A percentile compares a stretch with the other conserved stretches of the same genome.
phyloP scores from a whole-genome alignment of 1,284 basidiomycete species.

The Amylostereum chailletii region DNA sequence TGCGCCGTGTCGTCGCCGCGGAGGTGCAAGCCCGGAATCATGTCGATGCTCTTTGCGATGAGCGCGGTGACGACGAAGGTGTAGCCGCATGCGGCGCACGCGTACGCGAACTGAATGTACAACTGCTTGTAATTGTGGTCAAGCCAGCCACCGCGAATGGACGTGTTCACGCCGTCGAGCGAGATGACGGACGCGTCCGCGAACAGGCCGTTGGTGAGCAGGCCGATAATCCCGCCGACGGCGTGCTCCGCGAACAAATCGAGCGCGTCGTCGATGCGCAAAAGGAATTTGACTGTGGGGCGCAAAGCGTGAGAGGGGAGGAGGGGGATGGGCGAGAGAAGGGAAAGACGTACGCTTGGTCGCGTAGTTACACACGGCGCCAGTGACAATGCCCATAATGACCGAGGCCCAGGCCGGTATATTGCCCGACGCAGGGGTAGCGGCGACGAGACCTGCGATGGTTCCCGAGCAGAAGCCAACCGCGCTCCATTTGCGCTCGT shows the following conservation, averaged over 20 bases:
- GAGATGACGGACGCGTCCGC: constrained; percentile 55
- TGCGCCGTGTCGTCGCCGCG: constrained; percentile 72
- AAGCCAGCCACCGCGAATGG: constrained; percentile 64
- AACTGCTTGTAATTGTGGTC: constrained; percentile 68
- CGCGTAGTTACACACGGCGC: constrained; percentile 77
- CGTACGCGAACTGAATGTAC: constrained; percentile 80
- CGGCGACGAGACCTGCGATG: constrained; percentile 86
- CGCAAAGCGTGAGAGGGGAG: not conserved
- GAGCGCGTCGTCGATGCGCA: constrained; percentile 74
- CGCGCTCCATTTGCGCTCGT: constrained; percentile 76
- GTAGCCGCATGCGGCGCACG: constrained; percentile 60
- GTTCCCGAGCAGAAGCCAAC: constrained; percentile 84
- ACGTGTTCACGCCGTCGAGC: constrained; percentile 71
- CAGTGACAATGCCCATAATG: constrained; percentile 70
- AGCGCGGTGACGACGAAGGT: constrained; percentile 62
- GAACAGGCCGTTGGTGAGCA: constrained; percentile 76
- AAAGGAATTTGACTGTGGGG: constrained; percentile 50
- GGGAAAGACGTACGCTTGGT: constrained; percentile 62
- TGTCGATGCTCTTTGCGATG: constrained; percentile 63
- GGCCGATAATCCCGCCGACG: constrained; percentile 81
- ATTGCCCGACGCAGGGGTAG: constrained; percentile 73
- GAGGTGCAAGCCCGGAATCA: constrained; percentile 72
- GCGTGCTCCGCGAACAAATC: constrained; percentile 91
- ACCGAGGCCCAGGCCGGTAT: constrained; percentile 65
- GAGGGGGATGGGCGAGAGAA: constrained; percentile 16